Conservation (phyloP, 2,329 filamentous ascomycete genomes). For the Phyllosticta citriasiana region DNA sequence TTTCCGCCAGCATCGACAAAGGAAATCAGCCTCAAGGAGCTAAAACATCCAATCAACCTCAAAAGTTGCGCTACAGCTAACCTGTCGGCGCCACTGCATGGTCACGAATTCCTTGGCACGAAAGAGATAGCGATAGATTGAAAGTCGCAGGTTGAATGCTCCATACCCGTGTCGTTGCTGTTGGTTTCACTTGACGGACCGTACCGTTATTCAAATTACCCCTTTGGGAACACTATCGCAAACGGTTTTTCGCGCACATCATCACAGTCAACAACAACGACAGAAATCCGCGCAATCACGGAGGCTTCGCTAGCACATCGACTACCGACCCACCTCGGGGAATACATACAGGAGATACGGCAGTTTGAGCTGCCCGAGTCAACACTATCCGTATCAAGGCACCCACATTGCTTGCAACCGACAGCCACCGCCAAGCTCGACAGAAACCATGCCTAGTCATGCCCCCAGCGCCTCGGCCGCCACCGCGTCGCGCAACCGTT, state of each 20-base stretch:
- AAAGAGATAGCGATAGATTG: neutral
- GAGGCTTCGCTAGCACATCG: neutral
- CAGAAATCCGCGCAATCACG: neutral
- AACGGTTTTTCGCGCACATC: neutral
- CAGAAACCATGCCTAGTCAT: neutral
- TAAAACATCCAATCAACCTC: neutral
- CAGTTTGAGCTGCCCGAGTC: neutral
- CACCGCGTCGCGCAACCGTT: constrained; percentile 26
- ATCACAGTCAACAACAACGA: neutral
- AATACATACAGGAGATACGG: neutral
- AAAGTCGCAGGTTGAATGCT: neutral
- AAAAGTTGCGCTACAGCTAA: neutral
- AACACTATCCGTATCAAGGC: neutral
- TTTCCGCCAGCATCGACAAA: neutral
- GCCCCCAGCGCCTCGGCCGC: constrained; percentile 19
- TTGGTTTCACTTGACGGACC: neutral
- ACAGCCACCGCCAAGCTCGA: neutral
- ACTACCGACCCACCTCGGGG: neutral
- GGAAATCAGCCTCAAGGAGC: neutral
- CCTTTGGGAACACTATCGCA: neutral
- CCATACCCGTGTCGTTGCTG: neutral
- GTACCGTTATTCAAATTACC: neutral
- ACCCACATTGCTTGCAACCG: neutral
- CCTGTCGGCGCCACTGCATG: neutral
- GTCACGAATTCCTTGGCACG: neutral